A percentile compares a stretch with the other conserved stretches of the same genome.
These are phyloP conservation scores for Nothophoma quercina DNA, from an alignment of 2,329 filamentous ascomycete genomes.

Conservation along the genomic window DNA sequence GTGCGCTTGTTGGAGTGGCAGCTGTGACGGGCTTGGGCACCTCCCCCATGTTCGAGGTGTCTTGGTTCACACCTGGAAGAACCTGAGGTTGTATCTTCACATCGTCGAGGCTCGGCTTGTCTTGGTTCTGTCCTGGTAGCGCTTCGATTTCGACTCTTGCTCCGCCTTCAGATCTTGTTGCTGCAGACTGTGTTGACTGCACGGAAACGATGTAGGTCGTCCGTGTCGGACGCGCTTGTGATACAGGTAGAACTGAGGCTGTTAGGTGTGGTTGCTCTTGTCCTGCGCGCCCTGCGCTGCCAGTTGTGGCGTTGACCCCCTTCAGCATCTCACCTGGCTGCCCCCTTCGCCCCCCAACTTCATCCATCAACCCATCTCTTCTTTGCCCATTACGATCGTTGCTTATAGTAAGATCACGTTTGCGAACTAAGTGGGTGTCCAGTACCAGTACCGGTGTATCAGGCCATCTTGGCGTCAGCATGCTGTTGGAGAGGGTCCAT, in stretches of 20 bases:
- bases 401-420: neutral
- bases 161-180: neutral
- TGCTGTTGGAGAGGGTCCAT: conserved; percentile 4
- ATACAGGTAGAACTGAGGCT: neutral
- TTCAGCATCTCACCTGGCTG: neutral
- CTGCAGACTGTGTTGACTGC: neutral
- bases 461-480: conserved; percentile 1
- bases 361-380: conserved; percentile 10
- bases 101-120: neutral
- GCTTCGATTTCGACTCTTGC: neutral
- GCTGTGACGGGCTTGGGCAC: neutral
- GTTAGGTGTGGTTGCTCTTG: neutral
- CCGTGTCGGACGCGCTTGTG: neutral
- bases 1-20: neutral
- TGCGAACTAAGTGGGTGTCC: neutral
- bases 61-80: conserved; percentile 10
- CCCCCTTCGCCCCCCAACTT: neutral
- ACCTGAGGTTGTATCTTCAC: neutral
- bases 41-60: conserved; percentile 7
- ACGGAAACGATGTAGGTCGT: neutral
- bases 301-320: neutral
- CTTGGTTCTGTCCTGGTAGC: conserved; percentile 3
- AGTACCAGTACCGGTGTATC: conserved; percentile 7
- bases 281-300: neutral
- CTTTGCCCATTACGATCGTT: neutral